Evolutionary conservation across 2,329 filamentous ascomycete species (phyloP), one percentile per base, ranked within the genome.

Genomic region (Fusarium nanum): DNA sequence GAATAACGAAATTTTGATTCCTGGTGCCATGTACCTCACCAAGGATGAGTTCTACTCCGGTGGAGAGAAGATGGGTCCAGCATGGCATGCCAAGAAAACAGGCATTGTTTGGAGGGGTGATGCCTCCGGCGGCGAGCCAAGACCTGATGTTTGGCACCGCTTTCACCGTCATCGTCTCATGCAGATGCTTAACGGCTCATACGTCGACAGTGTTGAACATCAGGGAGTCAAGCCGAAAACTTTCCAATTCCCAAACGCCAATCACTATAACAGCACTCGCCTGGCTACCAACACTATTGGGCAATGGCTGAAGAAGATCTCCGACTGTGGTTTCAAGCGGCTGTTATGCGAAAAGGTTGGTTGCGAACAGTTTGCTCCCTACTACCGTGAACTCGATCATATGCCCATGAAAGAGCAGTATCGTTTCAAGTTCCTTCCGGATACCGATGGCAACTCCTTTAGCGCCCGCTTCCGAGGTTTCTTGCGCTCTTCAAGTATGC

Each of bases 131-230:
- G 89, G 89, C 3, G 81, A 83, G 28, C 78, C 83, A 47, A 80
- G 79, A 59, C 73, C 74, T n/a, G 76, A 88, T 46, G 91, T 86
- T 64, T 93, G 91, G 90, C 83, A 83, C 34, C 86, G 88, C 37
- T 91, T 92, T 72, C 91, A 93, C 66, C 88, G 91, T n/a, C 90
- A 92, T 72, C 88, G 91, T 6, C 87, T 93, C 61, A 81, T 92
- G 27, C 83, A 89, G 62, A 91, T 92, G 88, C 81, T 91, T 49
- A 92, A 93, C 72, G 85, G 85, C 11, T 90, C 88, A 2, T 84
- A 82, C 20, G 86, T 90, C 23, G 76, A 77, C 28, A 74, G 78
- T 11, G 81, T 85, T 32, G 86, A 90, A 73, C 73, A 78, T 41
- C 74, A 76, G 18, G 76, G 72, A 37, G 68, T 77, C 49, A 79